Evolutionary conservation across 2,329 filamentous ascomycete species (phyloP).

Genomic region (Colletotrichum magnum): DNA sequence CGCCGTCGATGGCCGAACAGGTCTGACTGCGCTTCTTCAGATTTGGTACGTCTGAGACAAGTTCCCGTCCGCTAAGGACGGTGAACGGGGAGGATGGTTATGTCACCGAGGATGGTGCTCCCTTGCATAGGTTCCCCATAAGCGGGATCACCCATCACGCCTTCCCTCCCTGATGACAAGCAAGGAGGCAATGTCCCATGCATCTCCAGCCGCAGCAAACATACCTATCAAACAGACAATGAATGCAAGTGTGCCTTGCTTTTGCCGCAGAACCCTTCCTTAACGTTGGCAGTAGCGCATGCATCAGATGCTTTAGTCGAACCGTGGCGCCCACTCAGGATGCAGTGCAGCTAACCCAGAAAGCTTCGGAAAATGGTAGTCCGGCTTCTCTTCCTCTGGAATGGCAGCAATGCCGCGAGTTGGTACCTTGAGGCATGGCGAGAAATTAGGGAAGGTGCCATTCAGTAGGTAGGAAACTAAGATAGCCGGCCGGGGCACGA

Average conservation of each 20-base stretch:
- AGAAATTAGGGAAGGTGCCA: constrained; percentile 21
- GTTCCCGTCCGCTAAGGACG: constrained; percentile 6
- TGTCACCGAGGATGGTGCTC: background rate
- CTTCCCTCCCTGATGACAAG: background rate
- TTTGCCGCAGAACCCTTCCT: constrained; percentile 6
- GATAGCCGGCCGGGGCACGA: constrained; percentile 5
- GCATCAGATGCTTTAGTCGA: constrained; percentile 6
- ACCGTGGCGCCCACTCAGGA: constrained; percentile 34
- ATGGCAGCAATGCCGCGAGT: background rate
- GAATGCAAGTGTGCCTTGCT: background rate
- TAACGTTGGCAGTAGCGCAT: constrained; percentile 25
- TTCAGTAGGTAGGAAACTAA: background rate
- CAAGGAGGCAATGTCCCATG: constrained; percentile 5
- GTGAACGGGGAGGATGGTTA: background rate
- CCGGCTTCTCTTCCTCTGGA: constrained; percentile 4
- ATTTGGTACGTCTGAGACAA: constrained; percentile 9
- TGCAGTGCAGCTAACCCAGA: constrained; percentile 1
- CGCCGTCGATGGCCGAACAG: constrained; percentile 17
- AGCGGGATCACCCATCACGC: background rate
- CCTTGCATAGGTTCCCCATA: constrained; percentile 6
- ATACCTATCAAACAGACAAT: constrained; percentile 5
- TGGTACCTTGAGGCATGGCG: constrained; percentile 18
- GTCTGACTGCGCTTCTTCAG: constrained; percentile 10
- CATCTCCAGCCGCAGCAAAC: background rate
- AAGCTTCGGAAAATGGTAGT: constrained; percentile 8